Evolutionary conservation across 257 asterid species (phyloP), one percentile per base, ranked within the genome.

Genomic region (Fraxinus quadrangulata): DNA sequence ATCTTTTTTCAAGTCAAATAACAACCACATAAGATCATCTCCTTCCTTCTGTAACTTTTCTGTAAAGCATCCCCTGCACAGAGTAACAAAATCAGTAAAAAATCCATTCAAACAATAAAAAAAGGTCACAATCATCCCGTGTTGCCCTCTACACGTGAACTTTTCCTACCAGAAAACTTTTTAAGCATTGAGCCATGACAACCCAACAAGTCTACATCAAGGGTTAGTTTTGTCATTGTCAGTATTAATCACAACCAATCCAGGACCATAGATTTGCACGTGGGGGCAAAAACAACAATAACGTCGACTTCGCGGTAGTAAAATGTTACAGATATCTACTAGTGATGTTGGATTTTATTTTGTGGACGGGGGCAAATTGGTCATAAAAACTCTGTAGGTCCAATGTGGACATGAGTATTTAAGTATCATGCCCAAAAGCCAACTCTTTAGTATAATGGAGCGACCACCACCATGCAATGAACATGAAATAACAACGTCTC

Each of bases 111-210:
- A 80, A 65, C 75, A 79, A 61, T 67, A 78, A 69, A 72, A 76
- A 36, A 23, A 45, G 34, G 59, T 83, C 89, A 88, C 82, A 80
- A 70, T 37, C 45, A 77, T 86, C 92, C 84, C 88, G 89, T 88
- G 91, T 56, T 70, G 83, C 68, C 75, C 80, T 65, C 73, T 54
- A 72, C 92, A 86, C 81, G 90, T 88, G 90, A 86, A 65, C 70
- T 19, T 71, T 39, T 81, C 34, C 42, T 68, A 75, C 74, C 37
- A 33, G 45, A 12, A 54, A 13, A 47, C 81, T 80, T 84, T 74
- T 12, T 30, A 33, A 73, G 75, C 81, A 54, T 70, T 83, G 42
- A 79, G 5, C 61, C 63, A 13, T 67, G 71, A 24, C 6, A 21
- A 19, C n/a, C n/a, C 47, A 40, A 40, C 4, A 45, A 13, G 47